These are phyloP conservation scores for Pyrrhoderma lamaoense DNA, from an alignment of 1,284 basidiomycete species.

Conservation along the genomic window DNA sequence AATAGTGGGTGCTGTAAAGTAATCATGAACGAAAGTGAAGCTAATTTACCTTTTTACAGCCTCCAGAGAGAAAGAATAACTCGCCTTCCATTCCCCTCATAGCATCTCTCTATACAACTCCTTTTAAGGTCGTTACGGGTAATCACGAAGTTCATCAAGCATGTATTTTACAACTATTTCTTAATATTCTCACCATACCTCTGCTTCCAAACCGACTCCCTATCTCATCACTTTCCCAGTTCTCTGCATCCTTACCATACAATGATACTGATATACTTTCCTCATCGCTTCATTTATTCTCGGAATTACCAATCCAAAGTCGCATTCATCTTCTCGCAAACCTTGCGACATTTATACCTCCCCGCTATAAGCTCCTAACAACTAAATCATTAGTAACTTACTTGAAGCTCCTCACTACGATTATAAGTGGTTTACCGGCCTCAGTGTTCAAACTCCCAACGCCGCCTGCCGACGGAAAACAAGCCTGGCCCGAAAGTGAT, in stretches of 20 bases:
- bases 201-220: slow-evolving; percentile 64
- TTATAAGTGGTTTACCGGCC: slow-evolving; percentile 49
- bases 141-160: slow-evolving; percentile 11
- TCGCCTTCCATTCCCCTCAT: slow-evolving; percentile 13
- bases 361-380: slow-evolving; percentile 43
- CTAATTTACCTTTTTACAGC: slow-evolving; percentile 1
- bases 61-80: slow-evolving; percentile 17
- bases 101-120: slow-evolving; percentile 29
- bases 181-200: slow-evolving; percentile 51
- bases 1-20: slow-evolving; percentile 18
- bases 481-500: slow-evolving; percentile 10
- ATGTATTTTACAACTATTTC: slow-evolving; percentile 31
- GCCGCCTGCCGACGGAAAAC: slow-evolving; percentile 21
- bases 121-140: slow-evolving; percentile 23
- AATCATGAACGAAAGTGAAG: background rate
- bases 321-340: slow-evolving; percentile 60
- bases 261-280: slow-evolving; percentile 26
- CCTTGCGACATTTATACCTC: slow-evolving; percentile 50
- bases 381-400: slow-evolving; percentile 44
- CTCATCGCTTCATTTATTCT: slow-evolving; percentile 25
- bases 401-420: slow-evolving; percentile 40
- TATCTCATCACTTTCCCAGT: slow-evolving; percentile 38
- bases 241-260: slow-evolving; percentile 42
- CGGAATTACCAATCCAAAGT: slow-evolving; percentile 24
- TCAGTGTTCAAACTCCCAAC: slow-evolving; percentile 42